Evolutionary conservation across 257 asterid species (phyloP), one percentile per base, ranked within the genome.

Genomic region (Oldenlandia corymbosa): DNA sequence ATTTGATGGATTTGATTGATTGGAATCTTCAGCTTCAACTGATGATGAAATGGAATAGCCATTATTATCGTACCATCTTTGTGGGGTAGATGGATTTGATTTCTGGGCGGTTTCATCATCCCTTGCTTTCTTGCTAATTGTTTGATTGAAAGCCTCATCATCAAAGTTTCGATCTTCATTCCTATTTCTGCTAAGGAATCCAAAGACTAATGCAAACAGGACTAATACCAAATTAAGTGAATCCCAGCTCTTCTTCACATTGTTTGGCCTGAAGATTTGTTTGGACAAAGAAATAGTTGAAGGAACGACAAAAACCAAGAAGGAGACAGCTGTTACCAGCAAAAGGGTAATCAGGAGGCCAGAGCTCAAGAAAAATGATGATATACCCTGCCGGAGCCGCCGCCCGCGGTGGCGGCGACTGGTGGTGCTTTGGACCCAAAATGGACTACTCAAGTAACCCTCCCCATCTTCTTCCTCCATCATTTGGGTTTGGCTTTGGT

Each of bases 191-290:
- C 93, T 83, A 0, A 87, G 88, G 70, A 92, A 75, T 3, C 98
- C 98, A 73, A 88, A 87, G 46, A 85, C 72, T 3, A 88, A 73
- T 51, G 98, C 98, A 21, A 83, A 80, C 39, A 91, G 68, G 65
- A 91, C 96, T 36, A 91, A 79, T 1, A 82, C 72, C 0, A 82
- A 37, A 66, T 88, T 91, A 68, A 91, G 68, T 21, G 95, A 84
- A 80, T 86, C 98, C 98, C 98, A 91, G 66, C 92, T 88, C 47
- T 76, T 88, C 68, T 82, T 86, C 2, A 91, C 94, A 56, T 72
- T 78, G 48, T 72, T 88, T 14, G 98, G 95, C 76, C 69, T 82
- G 65, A 91, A 82, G 71, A 91, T 70, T 53, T 60, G 81, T 41
- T 78, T 59, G 71, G 78, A 81, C 10, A 80, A 68, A 11, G 94